These are phyloP conservation scores for Saccharomycopsis microspora DNA, from an alignment of 805 yeast genomes.

Conservation along the genomic window DNA sequence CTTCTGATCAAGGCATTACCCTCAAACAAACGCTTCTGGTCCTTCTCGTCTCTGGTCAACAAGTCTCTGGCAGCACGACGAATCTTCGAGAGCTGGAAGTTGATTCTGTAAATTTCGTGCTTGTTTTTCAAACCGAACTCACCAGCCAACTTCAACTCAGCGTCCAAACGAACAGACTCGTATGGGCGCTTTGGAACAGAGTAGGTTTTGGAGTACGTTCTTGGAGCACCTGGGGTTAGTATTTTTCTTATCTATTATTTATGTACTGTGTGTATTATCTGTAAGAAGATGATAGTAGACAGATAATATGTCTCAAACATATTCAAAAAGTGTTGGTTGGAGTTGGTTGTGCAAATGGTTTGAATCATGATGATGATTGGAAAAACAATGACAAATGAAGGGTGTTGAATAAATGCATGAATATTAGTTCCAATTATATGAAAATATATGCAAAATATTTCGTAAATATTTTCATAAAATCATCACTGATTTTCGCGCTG, in stretches of 20 bases:
- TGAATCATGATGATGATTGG: neutral
- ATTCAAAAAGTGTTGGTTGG: neutral
- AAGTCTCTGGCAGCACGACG: constrained; percentile 99
- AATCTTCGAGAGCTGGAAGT: constrained; percentile 97
- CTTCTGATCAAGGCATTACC: constrained; percentile 99
- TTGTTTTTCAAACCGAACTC: constrained; percentile 99
- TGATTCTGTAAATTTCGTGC: constrained; percentile 99
- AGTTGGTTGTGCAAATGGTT: neutral
- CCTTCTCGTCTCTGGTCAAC: constrained; percentile 99
- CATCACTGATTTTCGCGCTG: no score
- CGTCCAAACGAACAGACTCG: constrained; percentile 99
- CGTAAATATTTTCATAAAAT: no score
- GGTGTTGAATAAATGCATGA: no score
- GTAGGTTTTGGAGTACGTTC: constrained; percentile 99
- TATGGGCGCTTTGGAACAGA: constrained; percentile 99
- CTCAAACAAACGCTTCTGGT: constrained; percentile 99
- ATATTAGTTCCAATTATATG: no score
- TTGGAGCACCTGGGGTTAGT: constrained; percentile 76
- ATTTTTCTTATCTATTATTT: neutral
- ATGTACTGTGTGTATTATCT: neutral
- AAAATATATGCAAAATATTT: no score
- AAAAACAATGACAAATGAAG: no score
- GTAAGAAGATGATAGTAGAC: no score
- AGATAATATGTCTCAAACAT: neutral
- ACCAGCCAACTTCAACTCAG: constrained; percentile 99